phyloP scores from a whole-genome alignment of 495 filamentous ascomycete genomes.

The Halenospora varia region DNA sequence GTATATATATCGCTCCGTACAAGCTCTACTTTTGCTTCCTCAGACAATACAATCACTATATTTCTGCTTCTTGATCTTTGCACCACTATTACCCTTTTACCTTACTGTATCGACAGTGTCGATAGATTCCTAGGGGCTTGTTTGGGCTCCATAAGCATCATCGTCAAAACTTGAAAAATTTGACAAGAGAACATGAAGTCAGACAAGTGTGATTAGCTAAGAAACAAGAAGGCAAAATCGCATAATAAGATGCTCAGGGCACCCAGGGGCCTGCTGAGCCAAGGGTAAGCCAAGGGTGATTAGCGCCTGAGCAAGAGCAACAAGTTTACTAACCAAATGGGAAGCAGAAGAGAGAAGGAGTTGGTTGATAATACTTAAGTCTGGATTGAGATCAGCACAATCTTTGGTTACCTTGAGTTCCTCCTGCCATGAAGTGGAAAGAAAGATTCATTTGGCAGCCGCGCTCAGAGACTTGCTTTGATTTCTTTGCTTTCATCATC shows the following conservation, averaged over 20 bases:
- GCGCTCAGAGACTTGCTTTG: too few species aligned
- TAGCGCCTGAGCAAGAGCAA: not conserved
- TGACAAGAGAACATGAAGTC: not conserved
- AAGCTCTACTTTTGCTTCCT: too few species aligned
- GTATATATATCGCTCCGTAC: too few species aligned
- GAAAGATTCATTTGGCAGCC: too few species aligned
- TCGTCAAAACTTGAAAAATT: not conserved
- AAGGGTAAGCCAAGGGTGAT: not conserved
- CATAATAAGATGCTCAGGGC: not conserved
- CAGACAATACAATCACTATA: too few species aligned
- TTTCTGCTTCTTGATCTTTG: too few species aligned
- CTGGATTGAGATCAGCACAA: too few species aligned
- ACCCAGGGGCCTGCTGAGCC: constrained; percentile 7
- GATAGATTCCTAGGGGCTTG: not conserved
- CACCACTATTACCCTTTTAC: too few species aligned
- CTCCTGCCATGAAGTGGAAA: too few species aligned
- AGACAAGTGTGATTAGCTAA: not conserved
- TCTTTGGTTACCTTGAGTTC: too few species aligned
- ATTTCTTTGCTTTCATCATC: too few species aligned
- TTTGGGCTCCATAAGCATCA: not conserved
- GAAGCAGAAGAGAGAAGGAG: not conserved
- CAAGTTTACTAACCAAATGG: not conserved
- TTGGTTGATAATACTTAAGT: not conserved
- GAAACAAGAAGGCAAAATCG: constrained; percentile 2
- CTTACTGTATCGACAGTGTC: too few species aligned